phyloP scores from a whole-genome alignment of 31 red algal species.

The Asparagopsis taxiformis region DNA sequence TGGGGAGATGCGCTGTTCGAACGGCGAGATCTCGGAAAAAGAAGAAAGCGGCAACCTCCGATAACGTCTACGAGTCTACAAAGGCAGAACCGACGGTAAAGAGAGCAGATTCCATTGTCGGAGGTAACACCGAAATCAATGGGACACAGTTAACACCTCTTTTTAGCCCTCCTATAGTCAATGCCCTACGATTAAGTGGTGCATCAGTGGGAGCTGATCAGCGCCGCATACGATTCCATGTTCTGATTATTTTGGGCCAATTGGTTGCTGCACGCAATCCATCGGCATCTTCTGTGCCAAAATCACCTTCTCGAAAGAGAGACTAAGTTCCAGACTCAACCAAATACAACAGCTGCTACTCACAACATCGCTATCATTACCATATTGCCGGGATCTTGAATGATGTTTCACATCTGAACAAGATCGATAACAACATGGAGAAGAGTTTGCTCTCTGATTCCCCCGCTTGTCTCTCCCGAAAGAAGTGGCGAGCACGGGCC shows the following conservation, averaged over 20 bases:
- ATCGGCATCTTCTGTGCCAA: background rate
- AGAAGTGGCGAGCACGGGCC: conserved; percentile 19
- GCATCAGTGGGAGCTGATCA: conserved; percentile 13
- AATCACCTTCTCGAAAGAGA: background rate
- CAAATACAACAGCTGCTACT: conserved; percentile 1
- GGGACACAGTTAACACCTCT: background rate
- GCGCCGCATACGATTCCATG: conserved; percentile 36
- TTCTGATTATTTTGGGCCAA: conserved; percentile 2
- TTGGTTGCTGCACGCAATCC: background rate
- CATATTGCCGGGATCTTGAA: conserved; percentile 3
- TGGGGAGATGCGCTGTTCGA: background rate
- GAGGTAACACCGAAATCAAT: background rate
- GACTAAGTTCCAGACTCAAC: background rate
- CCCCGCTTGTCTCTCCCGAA: conserved; percentile 16
- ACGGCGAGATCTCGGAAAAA: conserved; percentile 1
- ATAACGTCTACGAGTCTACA: too few species aligned
- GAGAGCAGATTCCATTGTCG: background rate
- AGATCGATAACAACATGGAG: conserved; percentile 29
- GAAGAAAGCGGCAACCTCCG: background rate
- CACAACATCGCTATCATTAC: background rate
- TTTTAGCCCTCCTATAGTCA: background rate
- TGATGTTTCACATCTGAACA: conserved; percentile 3
- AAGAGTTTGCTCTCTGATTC: conserved; percentile 66
- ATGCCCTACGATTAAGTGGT: conserved; percentile 9
- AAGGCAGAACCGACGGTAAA: background rate